These are phyloP conservation scores for Coemansia sp. DNA, from an alignment of 192 early-diverging fungal species.

Conservation along the genomic window DNA sequence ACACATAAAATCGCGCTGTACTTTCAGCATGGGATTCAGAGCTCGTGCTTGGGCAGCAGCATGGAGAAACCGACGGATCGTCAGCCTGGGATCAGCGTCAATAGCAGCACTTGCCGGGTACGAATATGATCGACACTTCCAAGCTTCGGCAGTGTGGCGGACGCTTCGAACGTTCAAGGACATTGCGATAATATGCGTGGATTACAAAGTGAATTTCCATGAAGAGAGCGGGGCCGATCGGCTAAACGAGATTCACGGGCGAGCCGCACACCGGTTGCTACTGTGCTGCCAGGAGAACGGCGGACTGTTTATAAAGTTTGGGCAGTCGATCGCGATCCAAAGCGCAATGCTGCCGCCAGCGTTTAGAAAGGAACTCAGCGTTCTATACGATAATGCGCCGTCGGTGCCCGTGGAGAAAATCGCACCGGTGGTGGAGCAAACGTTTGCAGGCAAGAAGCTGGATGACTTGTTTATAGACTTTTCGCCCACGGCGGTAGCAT, in stretches of 20 bases:
- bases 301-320: slow-evolving; percentile 92
- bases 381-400: slow-evolving; percentile 84
- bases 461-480: slow-evolving; percentile 75
- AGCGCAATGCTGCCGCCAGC: slow-evolving; percentile 65
- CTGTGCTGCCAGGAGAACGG: slow-evolving; percentile 79
- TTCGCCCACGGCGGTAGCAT: slow-evolving; percentile 69
- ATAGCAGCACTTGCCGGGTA: slow-evolving; percentile 20
- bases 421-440: slow-evolving; percentile 64
- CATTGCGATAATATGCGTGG: slow-evolving; percentile 42
- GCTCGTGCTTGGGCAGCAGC: background rate
- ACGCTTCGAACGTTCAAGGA: slow-evolving; percentile 46
- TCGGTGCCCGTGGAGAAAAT: slow-evolving; percentile 67
- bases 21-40: background rate
- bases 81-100: slow-evolving; percentile 8
- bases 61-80: background rate
- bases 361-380: slow-evolving; percentile 63
- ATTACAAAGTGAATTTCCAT: slow-evolving; percentile 87
- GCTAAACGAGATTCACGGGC: slow-evolving; percentile 71
- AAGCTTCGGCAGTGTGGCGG: slow-evolving; percentile 45
- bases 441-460: slow-evolving; percentile 62
- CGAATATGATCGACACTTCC: slow-evolving; percentile 40
- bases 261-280: slow-evolving; percentile 73
- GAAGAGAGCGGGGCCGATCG: slow-evolving; percentile 54
- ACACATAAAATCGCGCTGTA: background rate
- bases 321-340: slow-evolving; percentile 73